Evolutionary conservation across 2,329 filamentous ascomycete species (phyloP), one percentile per base, ranked within the genome.

Genomic region (Fusarium sp.): DNA sequence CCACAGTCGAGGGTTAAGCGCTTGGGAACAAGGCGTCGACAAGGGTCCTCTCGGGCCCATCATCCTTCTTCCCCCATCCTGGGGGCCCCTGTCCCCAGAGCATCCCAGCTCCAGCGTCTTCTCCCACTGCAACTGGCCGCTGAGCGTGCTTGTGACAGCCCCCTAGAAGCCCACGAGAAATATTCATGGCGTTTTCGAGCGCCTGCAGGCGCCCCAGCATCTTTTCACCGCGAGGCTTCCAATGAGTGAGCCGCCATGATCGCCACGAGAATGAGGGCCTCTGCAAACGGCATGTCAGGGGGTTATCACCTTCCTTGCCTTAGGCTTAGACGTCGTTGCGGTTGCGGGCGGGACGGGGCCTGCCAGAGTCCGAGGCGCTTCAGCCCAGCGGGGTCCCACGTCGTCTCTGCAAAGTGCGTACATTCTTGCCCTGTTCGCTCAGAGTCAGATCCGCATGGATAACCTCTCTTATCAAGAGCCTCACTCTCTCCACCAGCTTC

Each of bases 1-100:
- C 41, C 50, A 67, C 25, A 41, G 59, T 14, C 41, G 18, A 20
- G 32, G 27, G 16, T 57, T 67, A 67, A 56, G 58, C 65, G 65
- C 65, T 67, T 64, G 52, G 32, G n/a, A 58, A 34, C 45, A 52
- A 60, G 30, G 50, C 59, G 45, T 23, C 45, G 27, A 64, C 65
- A 67, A 25, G 65, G 65, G 41, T 23, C 57, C 41, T 23, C 5
- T 23, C 50, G 27, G 65, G 45, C 14, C 41, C 41, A 20, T 43
- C n/a, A 35, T 18, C 57, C 57, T 39, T 54, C 18, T 35, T 20
- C 27, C 32, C n/a, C 30, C 11, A 27, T 50, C 25, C 34, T 7
- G 34, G 56, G 25, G 50, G 6, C 34, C 63, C 63, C 16, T 67
- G 65, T 39, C 32, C 56, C 58, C 14, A 57, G 48, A 67, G 34